Evolutionary conservation across 768 basidiomycete species (phyloP).

Genomic region (Macrolepiota albuminosa): DNA sequence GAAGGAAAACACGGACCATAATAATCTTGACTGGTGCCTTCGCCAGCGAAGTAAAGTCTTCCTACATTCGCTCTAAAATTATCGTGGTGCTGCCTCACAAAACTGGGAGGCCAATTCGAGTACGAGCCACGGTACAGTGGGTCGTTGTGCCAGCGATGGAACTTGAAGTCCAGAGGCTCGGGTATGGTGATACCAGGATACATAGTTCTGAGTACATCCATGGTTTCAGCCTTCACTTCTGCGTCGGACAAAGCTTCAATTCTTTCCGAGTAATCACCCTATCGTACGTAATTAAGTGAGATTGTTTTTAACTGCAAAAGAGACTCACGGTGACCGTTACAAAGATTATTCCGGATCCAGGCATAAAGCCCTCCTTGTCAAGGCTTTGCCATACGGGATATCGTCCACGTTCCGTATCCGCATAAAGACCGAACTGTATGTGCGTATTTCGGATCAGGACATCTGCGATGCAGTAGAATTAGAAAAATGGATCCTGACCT

Average conservation of each 20-base stretch:
- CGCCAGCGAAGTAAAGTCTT: slow-evolving; percentile 61
- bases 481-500: slow-evolving; percentile 18
- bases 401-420: slow-evolving; percentile 54
- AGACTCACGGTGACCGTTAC: slow-evolving; percentile 41
- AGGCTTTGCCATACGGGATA: slow-evolving; percentile 69
- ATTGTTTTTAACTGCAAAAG: neutral
- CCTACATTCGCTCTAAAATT: slow-evolving; percentile 55
- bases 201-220: slow-evolving; percentile 54
- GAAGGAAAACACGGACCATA: slow-evolving; percentile 36
- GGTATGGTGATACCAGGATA: slow-evolving; percentile 51
- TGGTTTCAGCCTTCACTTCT: slow-evolving; percentile 47
- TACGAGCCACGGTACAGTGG: slow-evolving; percentile 56
- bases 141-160: slow-evolving; percentile 50
- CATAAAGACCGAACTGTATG: slow-evolving; percentile 50
- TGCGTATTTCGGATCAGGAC: neutral
- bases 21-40: slow-evolving; percentile 53
- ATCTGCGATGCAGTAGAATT: neutral
- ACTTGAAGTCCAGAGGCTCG: slow-evolving; percentile 49
- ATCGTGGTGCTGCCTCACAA: slow-evolving; percentile 44
- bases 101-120: slow-evolving; percentile 67
- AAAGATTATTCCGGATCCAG: slow-evolving; percentile 54
- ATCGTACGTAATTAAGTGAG: neutral
- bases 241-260: slow-evolving; percentile 46
- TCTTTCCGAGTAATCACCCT: slow-evolving; percentile 60
- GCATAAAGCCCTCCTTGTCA: slow-evolving; percentile 53